A percentile compares a stretch with the other conserved stretches of the same genome.
phyloP scores from a whole-genome alignment of 169 alveolate species.

The Pseudocohnilembus persalinus region DNA sequence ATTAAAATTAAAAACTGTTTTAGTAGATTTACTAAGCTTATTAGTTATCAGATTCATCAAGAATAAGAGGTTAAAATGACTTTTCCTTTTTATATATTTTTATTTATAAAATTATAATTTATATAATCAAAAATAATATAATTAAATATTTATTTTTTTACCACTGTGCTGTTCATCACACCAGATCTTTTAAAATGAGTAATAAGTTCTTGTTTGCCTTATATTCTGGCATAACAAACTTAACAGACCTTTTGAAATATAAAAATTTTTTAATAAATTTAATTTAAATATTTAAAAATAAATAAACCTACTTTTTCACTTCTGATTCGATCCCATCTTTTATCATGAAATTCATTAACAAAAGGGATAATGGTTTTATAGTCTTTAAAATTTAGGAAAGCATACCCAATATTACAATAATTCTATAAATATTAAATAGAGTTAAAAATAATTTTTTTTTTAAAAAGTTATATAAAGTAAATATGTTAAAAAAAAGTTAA shows the following conservation, averaged over 20 bases:
- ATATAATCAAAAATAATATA: neutral
- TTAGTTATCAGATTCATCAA: conserved; percentile 8
- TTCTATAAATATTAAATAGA: conserved; percentile 35
- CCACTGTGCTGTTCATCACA: conserved; percentile 25
- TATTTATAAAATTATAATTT: neutral
- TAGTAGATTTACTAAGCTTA: too few species aligned
- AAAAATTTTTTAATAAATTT: neutral
- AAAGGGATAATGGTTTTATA: conserved; percentile 62
- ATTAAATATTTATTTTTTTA: neutral
- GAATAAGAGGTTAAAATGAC: conserved; percentile 10
- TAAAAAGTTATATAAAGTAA: too few species aligned
- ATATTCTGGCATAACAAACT: conserved; percentile 46
- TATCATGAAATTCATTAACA: conserved; percentile 75
- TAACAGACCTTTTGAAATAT: conserved; percentile 29
- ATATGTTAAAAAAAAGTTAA: too few species aligned
- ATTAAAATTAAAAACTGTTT: too few species aligned
- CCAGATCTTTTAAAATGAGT: conserved; percentile 46
- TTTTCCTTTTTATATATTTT: neutral
- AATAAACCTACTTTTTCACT: conserved; percentile 60
- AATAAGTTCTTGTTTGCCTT: conserved; percentile 40
- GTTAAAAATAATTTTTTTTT: too few species aligned
- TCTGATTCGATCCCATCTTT: conserved; percentile 80
- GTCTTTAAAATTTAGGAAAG: conserved; percentile 82
- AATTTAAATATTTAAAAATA: too few species aligned
- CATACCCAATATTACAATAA: conserved; percentile 85